phyloP scores from a whole-genome alignment of 164 flowering plant genomes.

The Berberis thunbergii region DNA sequence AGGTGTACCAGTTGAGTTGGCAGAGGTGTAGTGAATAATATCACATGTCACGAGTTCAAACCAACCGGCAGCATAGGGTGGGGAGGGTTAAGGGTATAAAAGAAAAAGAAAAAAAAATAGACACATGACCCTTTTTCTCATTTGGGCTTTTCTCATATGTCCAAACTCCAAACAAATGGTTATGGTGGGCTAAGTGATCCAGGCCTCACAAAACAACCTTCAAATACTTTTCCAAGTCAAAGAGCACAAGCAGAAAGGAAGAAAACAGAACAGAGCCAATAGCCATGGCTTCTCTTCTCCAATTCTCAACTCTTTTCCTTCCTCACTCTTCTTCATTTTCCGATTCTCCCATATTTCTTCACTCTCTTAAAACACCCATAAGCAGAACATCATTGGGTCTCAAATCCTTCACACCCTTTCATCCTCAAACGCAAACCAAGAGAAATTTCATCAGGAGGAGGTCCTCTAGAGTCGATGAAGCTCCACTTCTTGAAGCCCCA shows the following conservation, averaged over 20 bases:
- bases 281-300: constrained; percentile 9
- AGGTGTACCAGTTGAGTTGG: no score
- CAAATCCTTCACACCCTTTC: constrained; percentile 5
- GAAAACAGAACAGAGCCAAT: constrained; percentile 3
- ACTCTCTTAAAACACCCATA: not conserved
- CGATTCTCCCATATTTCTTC: not conserved
- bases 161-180: no score
- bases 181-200: no score
- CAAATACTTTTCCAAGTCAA: no score
- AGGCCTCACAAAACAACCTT: no score
- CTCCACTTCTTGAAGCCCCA: constrained; percentile 26
- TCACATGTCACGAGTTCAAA: no score
- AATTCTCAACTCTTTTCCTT: constrained; percentile 3
- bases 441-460: constrained; percentile 12
- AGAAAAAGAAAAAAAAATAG: no score
- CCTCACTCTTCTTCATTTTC: constrained; percentile 8
- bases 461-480: constrained; percentile 1
- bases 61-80: no score
- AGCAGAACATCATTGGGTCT: not conserved
- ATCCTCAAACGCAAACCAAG: constrained; percentile 5
- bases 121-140: no score
- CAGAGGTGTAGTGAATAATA: no score
- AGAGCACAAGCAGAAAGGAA: not conserved
- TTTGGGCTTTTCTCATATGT: no score
- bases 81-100: no score